Evolutionary conservation across 2,329 filamentous ascomycete species (phyloP).

Genomic region (Botrytis fabae): DNA sequence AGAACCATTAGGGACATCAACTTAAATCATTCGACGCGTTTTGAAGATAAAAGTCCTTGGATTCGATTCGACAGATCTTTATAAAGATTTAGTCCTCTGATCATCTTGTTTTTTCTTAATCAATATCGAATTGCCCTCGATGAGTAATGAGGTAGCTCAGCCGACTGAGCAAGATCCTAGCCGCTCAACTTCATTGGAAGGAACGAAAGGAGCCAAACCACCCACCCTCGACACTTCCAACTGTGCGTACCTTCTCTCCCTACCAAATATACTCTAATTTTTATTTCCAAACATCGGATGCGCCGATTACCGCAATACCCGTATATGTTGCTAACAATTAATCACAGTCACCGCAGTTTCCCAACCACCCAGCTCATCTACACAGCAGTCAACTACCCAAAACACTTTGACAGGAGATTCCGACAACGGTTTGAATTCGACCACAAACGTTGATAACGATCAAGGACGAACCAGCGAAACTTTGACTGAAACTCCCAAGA

Average conservation of each 20-base stretch:
- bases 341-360: conserved; percentile 34
- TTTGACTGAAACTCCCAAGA: conserved; percentile 39
- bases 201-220: conserved; percentile 37
- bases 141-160: conserved; percentile 43
- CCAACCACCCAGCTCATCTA: conserved; percentile 39
- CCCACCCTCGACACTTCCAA: conserved; percentile 39
- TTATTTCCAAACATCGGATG: conserved; percentile 13
- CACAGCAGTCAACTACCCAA: conserved; percentile 37
- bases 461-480: conserved; percentile 32
- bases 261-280: neutral
- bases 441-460: conserved; percentile 36
- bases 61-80: conserved; percentile 19
- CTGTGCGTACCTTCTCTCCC: conserved; percentile 33
- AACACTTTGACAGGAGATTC: conserved; percentile 39
- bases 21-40: conserved; percentile 31
- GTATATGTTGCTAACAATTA: conserved; percentile 31
- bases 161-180: conserved; percentile 41
- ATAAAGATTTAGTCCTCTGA: conserved; percentile 18
- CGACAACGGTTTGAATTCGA: conserved; percentile 34
- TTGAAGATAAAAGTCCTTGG: conserved; percentile 25
- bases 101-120: conserved; percentile 20
- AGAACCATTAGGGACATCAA: conserved; percentile 21
- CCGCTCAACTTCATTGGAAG: conserved; percentile 38
- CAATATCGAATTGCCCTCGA: conserved; percentile 39
- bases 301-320: neutral